Evolutionary conservation across 257 asterid genomes (phyloP).

Genomic region (Voacanga thouarsii): DNA sequence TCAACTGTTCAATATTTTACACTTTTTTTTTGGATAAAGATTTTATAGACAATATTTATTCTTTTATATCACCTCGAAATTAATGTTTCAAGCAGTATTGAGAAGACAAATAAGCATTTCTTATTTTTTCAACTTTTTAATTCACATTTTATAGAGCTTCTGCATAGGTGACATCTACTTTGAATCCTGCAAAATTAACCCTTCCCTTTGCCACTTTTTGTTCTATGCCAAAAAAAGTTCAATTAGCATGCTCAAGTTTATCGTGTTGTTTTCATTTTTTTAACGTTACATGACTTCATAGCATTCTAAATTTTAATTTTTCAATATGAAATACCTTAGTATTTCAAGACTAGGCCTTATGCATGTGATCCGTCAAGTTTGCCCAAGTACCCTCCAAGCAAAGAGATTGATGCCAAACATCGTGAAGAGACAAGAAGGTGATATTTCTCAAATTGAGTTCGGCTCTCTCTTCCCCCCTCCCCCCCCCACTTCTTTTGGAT

Average conservation of each 20-base stretch:
- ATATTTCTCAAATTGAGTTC: not conserved
- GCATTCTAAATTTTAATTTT: conserved; percentile 14
- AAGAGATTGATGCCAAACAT: conserved; percentile 87
- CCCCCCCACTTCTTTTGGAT: no score
- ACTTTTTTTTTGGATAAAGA: no score
- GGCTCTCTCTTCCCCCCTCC: not conserved
- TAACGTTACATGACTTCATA: conserved; percentile 3
- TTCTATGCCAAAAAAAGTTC: no score
- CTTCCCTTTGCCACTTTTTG: not conserved
- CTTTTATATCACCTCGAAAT: not conserved
- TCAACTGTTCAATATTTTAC: no score
- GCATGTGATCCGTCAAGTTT: conserved; percentile 94
- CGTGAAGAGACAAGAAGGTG: conserved; percentile 80
- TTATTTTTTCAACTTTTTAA: not conserved
- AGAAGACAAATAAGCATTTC: not conserved
- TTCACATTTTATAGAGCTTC: not conserved
- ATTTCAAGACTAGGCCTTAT: conserved; percentile 80
- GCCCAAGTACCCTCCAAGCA: conserved; percentile 93
- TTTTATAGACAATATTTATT: no score
- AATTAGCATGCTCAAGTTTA: not conserved
- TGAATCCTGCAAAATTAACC: not conserved
- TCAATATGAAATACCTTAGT: conserved; percentile 43
- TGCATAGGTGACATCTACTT: no score
- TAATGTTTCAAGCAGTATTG: not conserved
- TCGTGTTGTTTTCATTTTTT: not conserved